Evolutionary conservation across 2,329 filamentous ascomycete species (phyloP), one percentile per base, ranked within the genome.

Genomic region (Ramichloridium luteum): DNA sequence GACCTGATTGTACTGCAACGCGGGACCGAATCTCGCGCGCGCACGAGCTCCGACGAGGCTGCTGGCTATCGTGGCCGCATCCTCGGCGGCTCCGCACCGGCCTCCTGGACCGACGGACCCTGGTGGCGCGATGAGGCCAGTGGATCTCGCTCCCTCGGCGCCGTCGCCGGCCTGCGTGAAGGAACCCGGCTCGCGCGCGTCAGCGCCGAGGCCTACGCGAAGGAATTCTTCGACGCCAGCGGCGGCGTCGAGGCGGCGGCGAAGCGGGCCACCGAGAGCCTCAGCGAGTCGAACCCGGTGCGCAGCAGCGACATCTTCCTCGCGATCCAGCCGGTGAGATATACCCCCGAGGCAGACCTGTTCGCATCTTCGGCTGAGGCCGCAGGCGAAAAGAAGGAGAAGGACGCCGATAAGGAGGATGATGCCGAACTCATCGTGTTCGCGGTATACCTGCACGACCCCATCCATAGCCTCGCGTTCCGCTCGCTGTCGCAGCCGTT

Each of bases 281-380:
- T 92, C 25, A 84, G 74, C 58, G 83, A 92, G 55, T 72, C 68
- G 25, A 96, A 94, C 55, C 88, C 90, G 0, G 84, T 93, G 9
- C 74, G 90, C 35, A 93, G 80, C 51, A 92, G 82, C 37, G 84
- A 98, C 54, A 81, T 98, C 41, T 98, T 98, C 68, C 68, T 98
- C 17, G 75, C 86, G n/a, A 77, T 98, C 18, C 90, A 98, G 60
- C 84, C 90, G 6, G 74, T 96, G 48, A 69, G 65, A 31, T 70
- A 80, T 41, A 67, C 74, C 6, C 62, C 62, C 1, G 74, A 80
- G 38, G 62, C 67, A 34, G 70, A 74, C 1, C 63, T 93, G 2
- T 93, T 93, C 53, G 61, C 59, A 62, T 74, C 44, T 58, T 72
- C 51, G 57, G 44, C 40, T 0, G 34, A 34, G 3, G 28, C 35